phyloP scores from a whole-genome alignment of 345 rosid species.

The Eutrema japonicum region DNA sequence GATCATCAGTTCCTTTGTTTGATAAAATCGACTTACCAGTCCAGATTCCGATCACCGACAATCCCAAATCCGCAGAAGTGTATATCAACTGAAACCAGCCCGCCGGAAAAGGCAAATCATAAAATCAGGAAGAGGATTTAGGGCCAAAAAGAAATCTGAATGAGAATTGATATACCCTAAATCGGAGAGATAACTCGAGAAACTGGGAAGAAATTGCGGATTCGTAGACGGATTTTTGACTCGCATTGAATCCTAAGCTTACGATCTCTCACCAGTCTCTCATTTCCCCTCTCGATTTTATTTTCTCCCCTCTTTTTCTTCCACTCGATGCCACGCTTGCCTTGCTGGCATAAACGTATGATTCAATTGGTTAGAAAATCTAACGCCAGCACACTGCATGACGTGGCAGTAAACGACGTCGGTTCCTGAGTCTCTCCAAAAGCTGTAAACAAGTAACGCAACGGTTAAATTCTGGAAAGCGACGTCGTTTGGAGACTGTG shows the following conservation, averaged over 20 bases:
- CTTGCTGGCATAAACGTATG: conserved; percentile 22
- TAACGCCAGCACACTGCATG: conserved; percentile 37
- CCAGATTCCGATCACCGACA: conserved; percentile 37
- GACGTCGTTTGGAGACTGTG: not conserved
- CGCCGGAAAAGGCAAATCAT: conserved; percentile 24
- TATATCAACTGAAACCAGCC: conserved; percentile 13
- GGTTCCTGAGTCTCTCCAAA: not conserved
- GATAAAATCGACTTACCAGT: conserved; percentile 34
- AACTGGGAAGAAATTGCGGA: not conserved
- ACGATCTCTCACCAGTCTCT: conserved; percentile 38
- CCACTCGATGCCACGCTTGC: conserved; percentile 4
- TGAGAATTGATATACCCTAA: conserved; percentile 43
- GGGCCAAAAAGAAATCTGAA: conserved; percentile 22
- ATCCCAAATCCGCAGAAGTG: conserved; percentile 33
- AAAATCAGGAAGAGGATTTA: conserved; percentile 35
- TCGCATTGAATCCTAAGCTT: conserved; percentile 43
- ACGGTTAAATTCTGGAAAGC: not conserved
- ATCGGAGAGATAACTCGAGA: conserved; percentile 32
- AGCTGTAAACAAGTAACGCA: conserved; percentile 3
- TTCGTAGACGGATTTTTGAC: conserved; percentile 34
- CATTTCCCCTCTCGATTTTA: conserved; percentile 21
- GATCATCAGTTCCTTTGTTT: conserved; percentile 35
- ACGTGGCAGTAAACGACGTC: conserved; percentile 19
- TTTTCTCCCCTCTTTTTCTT: not conserved
- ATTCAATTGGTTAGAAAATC: conserved; percentile 28